Evolutionary conservation across 352 stramenopile genomes (phyloP), one percentile per base, ranked within the genome.

Genomic region (Phytophthora syringae): DNA sequence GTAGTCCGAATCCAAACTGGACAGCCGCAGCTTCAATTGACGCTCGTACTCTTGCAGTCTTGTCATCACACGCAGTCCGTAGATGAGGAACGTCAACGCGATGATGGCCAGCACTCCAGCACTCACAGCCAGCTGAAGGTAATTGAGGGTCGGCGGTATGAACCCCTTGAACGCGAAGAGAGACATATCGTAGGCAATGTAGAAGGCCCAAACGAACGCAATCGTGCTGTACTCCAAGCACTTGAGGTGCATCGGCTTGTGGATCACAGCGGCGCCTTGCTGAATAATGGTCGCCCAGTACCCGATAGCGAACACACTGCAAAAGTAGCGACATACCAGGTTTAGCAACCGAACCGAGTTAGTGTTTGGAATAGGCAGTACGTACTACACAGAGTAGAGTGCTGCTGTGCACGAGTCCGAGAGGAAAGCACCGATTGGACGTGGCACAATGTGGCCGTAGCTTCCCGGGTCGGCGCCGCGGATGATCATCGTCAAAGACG

Each of bases 281-380:
- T 87, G 75, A 52, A 86, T 86, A 42, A 90, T 77, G 5, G 70
- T 82, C 25, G 80, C 72, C 79, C 81, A 90, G 49, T 86, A 90
- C 7, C 52, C 61, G 12, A 90, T 59, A 24, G 79, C 76, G 59
- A 88, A 64, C 56, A 89, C 76, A 60, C 75, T 83, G 40, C 22
- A 50, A 13, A 50, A 37, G 27, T 22, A 25, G 36, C 51, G 47
- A n/a, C 59, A 24, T 48, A 58, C 52, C n/a, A n/a, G n/a, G n/a
- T n/a, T n/a, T n/a, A n/a, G n/a, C n/a, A n/a, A n/a, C n/a, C n/a
- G n/a, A n/a, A n/a, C n/a, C n/a, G n/a, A n/a, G n/a, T n/a, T n/a
- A n/a, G n/a, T n/a, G 30, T 24, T 22, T 47, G 25, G 10, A 62
- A 6, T n/a, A 52, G 18, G 13, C 20, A 25, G 12, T 40, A 78